Evolutionary conservation across 2,329 filamentous ascomycete genomes (phyloP).

Genomic region (Pestalotiopsis fici): DNA sequence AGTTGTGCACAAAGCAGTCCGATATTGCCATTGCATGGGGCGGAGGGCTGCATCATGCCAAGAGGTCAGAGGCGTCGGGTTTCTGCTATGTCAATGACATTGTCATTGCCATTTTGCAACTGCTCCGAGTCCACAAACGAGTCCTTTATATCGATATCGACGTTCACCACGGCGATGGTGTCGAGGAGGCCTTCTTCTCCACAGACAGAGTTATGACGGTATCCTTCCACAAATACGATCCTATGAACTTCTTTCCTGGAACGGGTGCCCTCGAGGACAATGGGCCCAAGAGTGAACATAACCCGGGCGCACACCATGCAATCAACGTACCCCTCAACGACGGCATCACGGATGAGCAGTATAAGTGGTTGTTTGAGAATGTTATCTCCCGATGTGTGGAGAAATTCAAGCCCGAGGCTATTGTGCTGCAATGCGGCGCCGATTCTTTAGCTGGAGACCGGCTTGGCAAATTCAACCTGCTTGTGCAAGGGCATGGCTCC

Average conservation of each 20-base stretch:
- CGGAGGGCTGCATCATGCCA: slow-evolving; percentile 93
- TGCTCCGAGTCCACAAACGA: slow-evolving; percentile 78
- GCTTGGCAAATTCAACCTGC: slow-evolving; percentile 93
- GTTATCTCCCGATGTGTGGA: slow-evolving; percentile 79
- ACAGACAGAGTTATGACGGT: slow-evolving; percentile 90
- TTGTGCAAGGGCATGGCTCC: slow-evolving; percentile 89
- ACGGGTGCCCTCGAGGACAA: slow-evolving; percentile 87
- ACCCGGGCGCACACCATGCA: slow-evolving; percentile 84
- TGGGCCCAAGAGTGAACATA: slow-evolving; percentile 78
- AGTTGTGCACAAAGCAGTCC: slow-evolving; percentile 81
- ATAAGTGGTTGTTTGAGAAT: slow-evolving; percentile 79
- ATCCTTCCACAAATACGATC: slow-evolving; percentile 96
- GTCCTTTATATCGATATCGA: slow-evolving; percentile 96
- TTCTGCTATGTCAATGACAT: slow-evolving; percentile 99
- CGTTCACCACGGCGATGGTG: slow-evolving; percentile 88
- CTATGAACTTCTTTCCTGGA: slow-evolving; percentile 80
- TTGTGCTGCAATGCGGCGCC: slow-evolving; percentile 93
- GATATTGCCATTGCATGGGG: slow-evolving; percentile 99
- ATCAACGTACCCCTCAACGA: slow-evolving; percentile 90
- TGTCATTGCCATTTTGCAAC: slow-evolving; percentile 86
- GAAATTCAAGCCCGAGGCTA: slow-evolving; percentile 84
- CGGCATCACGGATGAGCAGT: slow-evolving; percentile 89
- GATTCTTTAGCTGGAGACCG: slow-evolving; percentile 93
- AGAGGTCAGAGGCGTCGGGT: slow-evolving; percentile 88
- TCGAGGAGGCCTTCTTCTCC: slow-evolving; percentile 88